Base-by-base conservation (phyloP, 495 filamentous ascomycete species). In the Hamigera avellanea region DNA sequence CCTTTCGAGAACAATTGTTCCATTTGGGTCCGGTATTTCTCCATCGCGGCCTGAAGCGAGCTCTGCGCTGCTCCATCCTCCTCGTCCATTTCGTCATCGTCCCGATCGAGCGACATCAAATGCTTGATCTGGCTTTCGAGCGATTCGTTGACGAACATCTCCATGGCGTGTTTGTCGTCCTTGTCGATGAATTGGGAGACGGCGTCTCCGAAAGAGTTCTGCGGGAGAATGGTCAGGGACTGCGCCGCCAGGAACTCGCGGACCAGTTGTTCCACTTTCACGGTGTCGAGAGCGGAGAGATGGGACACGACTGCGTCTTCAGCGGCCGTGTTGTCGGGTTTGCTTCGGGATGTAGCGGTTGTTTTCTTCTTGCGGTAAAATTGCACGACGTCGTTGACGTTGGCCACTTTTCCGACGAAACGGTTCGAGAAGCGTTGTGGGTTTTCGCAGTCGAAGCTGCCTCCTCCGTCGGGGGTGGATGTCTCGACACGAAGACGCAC, bases 351-450 rank as follows among this genome's bases (percentile, higher is more conserved):
- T 1, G 55, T 54, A 3, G 53, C 62, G 4, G 54, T 45, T 1
- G 34, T 58, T 26, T 71, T 67, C 57, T 93, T 95, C 61, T 91
- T 95, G 8, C 86, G 75, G 55, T 95, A 76, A 45, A 93, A 95
- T 46, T 91, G 80, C 2, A 99, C 76, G 1, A 99, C 86, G 44
- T 99, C 91, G 45, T 83, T 91, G 1, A 81, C 75, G 46, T 99
- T 99, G 8, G 91, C 91, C 0, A 96, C 91, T 48, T 80, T 86
- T 6, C 77, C 80, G 1, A 80, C 70, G 45, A 99, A 99, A 3
- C 88, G 76, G 55, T 93, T 95, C 0, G 93, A 96, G 46, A 96
- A 96, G 3, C 91, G 76, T 49, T 96, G 91, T 12, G 91, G 91
- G 41, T 99, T 99, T 50, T 96, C 93, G 38, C 79, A 81, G 39